These are phyloP conservation scores for Solanum hybrid DNA, from an alignment of 305 asterid species.

Conservation along the genomic window DNA sequence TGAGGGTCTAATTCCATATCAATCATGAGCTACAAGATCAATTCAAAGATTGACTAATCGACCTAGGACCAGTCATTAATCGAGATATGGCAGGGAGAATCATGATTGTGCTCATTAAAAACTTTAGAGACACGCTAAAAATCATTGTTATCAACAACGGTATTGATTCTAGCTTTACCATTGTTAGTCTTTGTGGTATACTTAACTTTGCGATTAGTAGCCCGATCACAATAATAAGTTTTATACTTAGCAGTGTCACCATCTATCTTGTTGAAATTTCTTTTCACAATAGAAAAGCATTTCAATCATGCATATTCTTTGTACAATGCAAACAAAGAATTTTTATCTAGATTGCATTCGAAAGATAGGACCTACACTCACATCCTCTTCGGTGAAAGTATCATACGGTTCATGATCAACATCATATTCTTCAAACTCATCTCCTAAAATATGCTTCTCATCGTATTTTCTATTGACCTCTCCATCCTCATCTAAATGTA, in stretches of 20 bases:
- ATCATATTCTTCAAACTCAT: background rate
- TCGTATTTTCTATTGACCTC: background rate
- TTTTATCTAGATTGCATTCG: background rate
- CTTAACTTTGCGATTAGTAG: background rate
- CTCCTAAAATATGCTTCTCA: background rate
- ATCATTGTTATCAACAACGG: background rate
- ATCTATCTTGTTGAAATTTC: background rate
- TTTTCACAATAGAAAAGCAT: background rate
- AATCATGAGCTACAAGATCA: background rate
- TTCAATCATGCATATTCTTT: background rate
- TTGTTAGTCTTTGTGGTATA: background rate
- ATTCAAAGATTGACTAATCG: background rate
- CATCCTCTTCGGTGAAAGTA: background rate
- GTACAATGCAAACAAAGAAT: background rate
- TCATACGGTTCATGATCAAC: background rate
- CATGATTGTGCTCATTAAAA: background rate
- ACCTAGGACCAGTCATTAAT: background rate
- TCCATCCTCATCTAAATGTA: background rate
- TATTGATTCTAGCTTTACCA: background rate
- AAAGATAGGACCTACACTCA: background rate
- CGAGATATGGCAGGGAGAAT: background rate
- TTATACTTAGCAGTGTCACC: background rate
- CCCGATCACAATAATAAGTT: background rate
- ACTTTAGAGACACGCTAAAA: background rate
- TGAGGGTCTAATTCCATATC: background rate